Evolutionary conservation across 2,329 filamentous ascomycete species (phyloP).

Genomic region (Leptographium procerum): DNA sequence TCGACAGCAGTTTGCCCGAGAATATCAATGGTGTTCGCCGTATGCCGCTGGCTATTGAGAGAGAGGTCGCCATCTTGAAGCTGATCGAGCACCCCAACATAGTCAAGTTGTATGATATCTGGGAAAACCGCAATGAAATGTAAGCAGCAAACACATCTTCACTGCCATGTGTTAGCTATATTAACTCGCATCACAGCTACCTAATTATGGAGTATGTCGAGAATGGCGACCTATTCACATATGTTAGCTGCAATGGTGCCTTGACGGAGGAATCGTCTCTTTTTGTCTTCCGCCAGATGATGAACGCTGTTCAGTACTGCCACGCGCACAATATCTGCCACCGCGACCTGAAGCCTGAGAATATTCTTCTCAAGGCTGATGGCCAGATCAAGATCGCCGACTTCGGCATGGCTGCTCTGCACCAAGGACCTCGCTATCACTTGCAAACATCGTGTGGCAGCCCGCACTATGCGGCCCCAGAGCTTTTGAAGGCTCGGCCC

Average conservation of each 20-base stretch:
- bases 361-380: slow-evolving; percentile 71
- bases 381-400: slow-evolving; percentile 87
- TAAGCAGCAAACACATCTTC: slow-evolving; percentile 33
- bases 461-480: slow-evolving; percentile 91
- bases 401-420: slow-evolving; percentile 92
- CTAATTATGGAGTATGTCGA: slow-evolving; percentile 89
- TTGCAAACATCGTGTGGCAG: slow-evolving; percentile 89
- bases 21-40: slow-evolving; percentile 50
- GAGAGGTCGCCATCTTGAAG: slow-evolving; percentile 95
- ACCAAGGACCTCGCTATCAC: slow-evolving; percentile 66
- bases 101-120: slow-evolving; percentile 89
- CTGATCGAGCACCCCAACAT: slow-evolving; percentile 91
- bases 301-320: slow-evolving; percentile 84
- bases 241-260: slow-evolving; percentile 64
- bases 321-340: slow-evolving; percentile 94
- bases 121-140: slow-evolving; percentile 94
- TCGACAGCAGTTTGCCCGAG: slow-evolving; percentile 47
- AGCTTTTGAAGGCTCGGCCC: slow-evolving; percentile 64
- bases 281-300: slow-evolving; percentile 82
- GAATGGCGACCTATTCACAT: slow-evolving; percentile 68
- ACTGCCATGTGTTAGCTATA: neutral
- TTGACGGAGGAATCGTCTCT: slow-evolving; percentile 71
- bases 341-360: slow-evolving; percentile 92
- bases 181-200: slow-evolving; percentile 47
- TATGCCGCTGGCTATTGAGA: slow-evolving; percentile 81